A percentile compares a stretch with the other conserved stretches of the same genome.
These are phyloP conservation scores for Vaccinium vitisidaea DNA, from an alignment of 148 eudicot genomes.

Conservation along the genomic window DNA sequence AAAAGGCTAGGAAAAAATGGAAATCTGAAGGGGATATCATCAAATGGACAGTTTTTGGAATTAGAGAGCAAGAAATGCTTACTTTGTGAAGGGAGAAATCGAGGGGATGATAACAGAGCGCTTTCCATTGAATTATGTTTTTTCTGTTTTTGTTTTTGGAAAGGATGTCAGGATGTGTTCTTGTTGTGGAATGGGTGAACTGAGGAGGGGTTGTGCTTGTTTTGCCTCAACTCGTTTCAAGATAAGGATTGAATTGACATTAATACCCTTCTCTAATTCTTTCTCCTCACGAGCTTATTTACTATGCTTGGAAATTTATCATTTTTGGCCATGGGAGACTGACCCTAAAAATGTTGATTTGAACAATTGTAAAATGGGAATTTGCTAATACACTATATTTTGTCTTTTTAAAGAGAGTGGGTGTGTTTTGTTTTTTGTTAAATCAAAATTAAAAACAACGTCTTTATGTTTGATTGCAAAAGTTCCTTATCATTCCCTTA, in stretches of 20 bases:
- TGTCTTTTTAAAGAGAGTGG: too few relatives aligned
- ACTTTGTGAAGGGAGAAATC: slow-evolving; percentile 48
- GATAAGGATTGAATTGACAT: slow-evolving; percentile 4
- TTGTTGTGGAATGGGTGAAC: slow-evolving; percentile 6
- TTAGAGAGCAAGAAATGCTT: slow-evolving; percentile 21
- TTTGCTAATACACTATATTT: too few relatives aligned
- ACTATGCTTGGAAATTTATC: too few relatives aligned
- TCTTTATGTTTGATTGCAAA: too few relatives aligned
- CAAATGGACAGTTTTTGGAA: neutral
- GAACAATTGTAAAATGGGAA: too few relatives aligned
- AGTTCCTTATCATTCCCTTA: too few relatives aligned
- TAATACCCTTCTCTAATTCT: neutral
- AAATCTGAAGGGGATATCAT: neutral
- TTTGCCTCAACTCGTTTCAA: neutral
- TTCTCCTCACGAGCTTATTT: too few relatives aligned
- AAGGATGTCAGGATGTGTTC: slow-evolving; percentile 5
- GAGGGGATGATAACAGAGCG: slow-evolving; percentile 51
- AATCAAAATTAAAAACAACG: too few relatives aligned
- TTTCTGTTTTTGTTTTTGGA: neutral
- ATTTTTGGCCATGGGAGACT: too few relatives aligned
- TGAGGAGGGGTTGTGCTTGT: slow-evolving; percentile 16
- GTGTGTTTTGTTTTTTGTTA: too few relatives aligned
- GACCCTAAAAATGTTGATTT: too few relatives aligned
- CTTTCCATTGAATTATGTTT: slow-evolving; percentile 46
- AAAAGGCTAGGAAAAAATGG: neutral